Base-by-base conservation (phyloP, 2,329 filamentous ascomycete species). In the Gyromitra esculenta region DNA sequence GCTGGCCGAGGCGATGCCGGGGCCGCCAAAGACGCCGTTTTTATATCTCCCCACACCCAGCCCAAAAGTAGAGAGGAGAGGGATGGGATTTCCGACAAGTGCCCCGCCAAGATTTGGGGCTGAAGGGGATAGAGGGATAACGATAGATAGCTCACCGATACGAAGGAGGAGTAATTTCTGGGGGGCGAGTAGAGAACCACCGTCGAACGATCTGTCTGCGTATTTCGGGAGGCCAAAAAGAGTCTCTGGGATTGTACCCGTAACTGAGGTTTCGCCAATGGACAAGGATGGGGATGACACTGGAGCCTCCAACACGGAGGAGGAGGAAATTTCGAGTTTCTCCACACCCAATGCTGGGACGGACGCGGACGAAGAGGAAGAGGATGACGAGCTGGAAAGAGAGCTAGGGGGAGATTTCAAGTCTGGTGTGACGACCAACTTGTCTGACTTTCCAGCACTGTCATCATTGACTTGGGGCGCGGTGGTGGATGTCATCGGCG, bases 401-500 rank as follows among this genome's bases (percentile, higher is more conserved):
- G 70, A 54, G 6, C 15, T 68, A 15, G 50, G 43, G 37, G 11
- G 18, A 13, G 60, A 67, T 21, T 79, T 80, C 39, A 74, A 68
- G 63, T 72, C 76, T 45, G 79, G 79, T 1, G 71, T 80, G 18
- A 80, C 78, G 9, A 80, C 79, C 1, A 70, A 73, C 18, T 68
- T 80, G 25, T 80, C 80, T 9, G 80, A 81, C 65, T 81, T 81
- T 41, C 79, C 80, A 2, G 63, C 80, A 2, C 54, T 81, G 59
- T 76, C 71, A 5, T 73, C 73, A 9, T 54, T 81, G 1, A 48
- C 66, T 4, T 81, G 80, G 80, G 80, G 72, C 9, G 73, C 65
- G 13, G 78, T 72, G 5, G 78, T 80, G 5, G 80, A 81, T 70
- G 41, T 81, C 5, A 73, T 81, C 18, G 79, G 75, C 1, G 79